A percentile compares a stretch with the other conserved stretches of the same genome.
These are phyloP conservation scores for Silene coronaria DNA, from an alignment of 179 eudicot species.

Conservation along the genomic window DNA sequence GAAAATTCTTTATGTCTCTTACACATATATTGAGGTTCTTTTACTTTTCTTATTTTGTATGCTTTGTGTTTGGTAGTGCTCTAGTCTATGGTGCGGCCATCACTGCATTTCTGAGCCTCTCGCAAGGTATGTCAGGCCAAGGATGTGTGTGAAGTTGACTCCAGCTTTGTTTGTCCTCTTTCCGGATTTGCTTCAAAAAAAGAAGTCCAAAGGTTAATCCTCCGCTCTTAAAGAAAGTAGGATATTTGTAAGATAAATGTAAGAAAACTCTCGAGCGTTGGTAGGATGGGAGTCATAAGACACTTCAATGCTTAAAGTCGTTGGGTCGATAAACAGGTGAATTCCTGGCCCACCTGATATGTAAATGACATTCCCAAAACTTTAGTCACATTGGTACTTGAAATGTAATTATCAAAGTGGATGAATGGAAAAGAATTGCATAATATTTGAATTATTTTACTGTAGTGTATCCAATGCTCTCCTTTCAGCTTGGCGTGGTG, in stretches of 20 bases:
- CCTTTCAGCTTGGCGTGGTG: no score
- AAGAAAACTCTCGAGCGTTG: slow-evolving; percentile 5
- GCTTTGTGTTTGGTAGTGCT: slow-evolving; percentile 42
- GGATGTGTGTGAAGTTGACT: slow-evolving; percentile 58
- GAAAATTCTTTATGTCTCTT: no score
- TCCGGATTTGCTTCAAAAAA: not conserved
- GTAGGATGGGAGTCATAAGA: slow-evolving; percentile 11
- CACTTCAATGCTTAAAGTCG: not conserved
- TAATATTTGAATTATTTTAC: not conserved
- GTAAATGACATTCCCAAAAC: slow-evolving; percentile 22
- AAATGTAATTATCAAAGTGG: slow-evolving; percentile 16
- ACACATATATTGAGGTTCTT: not conserved
- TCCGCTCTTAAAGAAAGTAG: slow-evolving; percentile 18
- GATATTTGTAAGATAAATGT: slow-evolving; percentile 22
- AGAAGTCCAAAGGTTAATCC: slow-evolving; percentile 1
- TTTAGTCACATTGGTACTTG: slow-evolving; percentile 4
- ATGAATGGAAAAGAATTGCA: slow-evolving; percentile 12
- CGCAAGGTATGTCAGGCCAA: slow-evolving; percentile 79
- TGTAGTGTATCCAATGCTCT: no score
- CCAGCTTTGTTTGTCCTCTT: not conserved
- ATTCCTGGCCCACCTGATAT: slow-evolving; percentile 5
- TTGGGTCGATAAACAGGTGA: slow-evolving; percentile 4
- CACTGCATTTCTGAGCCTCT: slow-evolving; percentile 68
- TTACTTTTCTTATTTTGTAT: not conserved
- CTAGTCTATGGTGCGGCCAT: slow-evolving; percentile 85